phyloP scores from a whole-genome alignment of 2,329 filamentous ascomycete species.

The Juglanconis sp. region DNA sequence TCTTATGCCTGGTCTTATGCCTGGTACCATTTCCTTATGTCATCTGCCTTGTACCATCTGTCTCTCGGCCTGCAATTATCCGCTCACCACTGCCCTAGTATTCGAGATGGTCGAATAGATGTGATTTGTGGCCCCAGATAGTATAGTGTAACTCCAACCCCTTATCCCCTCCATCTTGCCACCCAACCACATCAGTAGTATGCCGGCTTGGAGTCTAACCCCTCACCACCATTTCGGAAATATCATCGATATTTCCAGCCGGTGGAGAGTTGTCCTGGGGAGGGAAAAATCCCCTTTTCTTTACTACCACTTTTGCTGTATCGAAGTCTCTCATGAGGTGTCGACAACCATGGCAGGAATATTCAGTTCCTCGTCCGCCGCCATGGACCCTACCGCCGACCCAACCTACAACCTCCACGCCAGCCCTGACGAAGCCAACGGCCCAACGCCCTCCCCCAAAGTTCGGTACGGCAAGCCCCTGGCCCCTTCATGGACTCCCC shows the following conservation, averaged over 20 bases:
- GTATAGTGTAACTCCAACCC: not conserved
- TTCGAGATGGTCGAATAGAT: not conserved
- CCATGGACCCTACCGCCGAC: not conserved
- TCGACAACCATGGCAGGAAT: not conserved
- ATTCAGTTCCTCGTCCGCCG: not conserved
- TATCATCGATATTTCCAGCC: too few relatives aligned
- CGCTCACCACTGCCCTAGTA: too few relatives aligned
- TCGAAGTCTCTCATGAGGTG: not conserved
- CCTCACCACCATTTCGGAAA: not conserved
- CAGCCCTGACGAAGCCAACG: not conserved
- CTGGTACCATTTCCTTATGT: too few relatives aligned
- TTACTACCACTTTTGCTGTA: not conserved
- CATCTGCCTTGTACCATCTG: too few relatives aligned
- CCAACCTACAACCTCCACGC: not conserved
- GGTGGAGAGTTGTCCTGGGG: too few relatives aligned
- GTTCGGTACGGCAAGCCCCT: slow-evolving; percentile 6
- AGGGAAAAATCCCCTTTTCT: not conserved
- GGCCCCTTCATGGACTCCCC: slow-evolving; percentile 6
- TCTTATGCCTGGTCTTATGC: too few relatives aligned
- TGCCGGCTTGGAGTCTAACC: not conserved
- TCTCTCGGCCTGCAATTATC: too few relatives aligned
- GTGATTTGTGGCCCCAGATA: not conserved
- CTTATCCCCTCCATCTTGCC: not conserved
- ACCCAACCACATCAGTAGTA: not conserved
- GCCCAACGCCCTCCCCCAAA: not conserved